Evolutionary conservation across 2,329 filamentous ascomycete species (phyloP).

Genomic region (Lasiodiplodia citricola): DNA sequence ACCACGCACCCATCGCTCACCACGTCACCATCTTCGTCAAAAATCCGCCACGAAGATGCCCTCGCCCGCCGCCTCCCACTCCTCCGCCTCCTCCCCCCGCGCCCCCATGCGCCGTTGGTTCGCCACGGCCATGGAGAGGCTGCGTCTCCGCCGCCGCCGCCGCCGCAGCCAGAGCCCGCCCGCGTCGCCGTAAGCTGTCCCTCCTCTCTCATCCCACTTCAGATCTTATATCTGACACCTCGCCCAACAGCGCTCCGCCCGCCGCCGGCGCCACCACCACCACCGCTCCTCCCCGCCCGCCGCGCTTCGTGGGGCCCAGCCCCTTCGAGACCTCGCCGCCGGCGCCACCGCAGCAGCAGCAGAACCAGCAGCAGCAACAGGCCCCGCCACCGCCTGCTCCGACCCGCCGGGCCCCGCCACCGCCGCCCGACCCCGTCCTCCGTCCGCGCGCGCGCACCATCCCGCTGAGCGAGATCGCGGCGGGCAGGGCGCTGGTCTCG

Average conservation of each 20-base stretch:
- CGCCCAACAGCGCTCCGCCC: not conserved
- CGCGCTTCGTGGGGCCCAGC: not conserved
- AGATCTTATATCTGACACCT: not conserved
- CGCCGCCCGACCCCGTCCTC: not conserved
- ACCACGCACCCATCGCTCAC: not conserved
- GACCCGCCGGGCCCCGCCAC: not conserved
- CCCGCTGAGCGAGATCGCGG: not conserved
- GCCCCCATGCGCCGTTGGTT: constrained; percentile 10
- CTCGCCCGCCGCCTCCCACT: not conserved
- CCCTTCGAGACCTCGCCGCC: not conserved
- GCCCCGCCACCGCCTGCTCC: not conserved
- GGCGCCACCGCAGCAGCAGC: not conserved
- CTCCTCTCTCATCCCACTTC: not conserved
- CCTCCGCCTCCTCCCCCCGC: not conserved
- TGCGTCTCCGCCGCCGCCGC: not conserved
- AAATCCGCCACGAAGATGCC: not conserved
- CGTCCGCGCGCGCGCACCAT: not conserved
- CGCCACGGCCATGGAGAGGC: constrained; percentile 10
- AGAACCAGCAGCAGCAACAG: not conserved
- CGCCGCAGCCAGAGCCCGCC: not conserved
- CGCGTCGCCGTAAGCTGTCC: not conserved
- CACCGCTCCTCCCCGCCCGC: not conserved
- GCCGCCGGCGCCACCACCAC: not conserved
- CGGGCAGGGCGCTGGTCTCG: not conserved
- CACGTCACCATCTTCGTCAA: not conserved